A percentile compares a stretch with the other conserved stretches of the same genome.
Evolutionary conservation across 2,329 filamentous ascomycete species (phyloP).

Genomic region (Clarireedia monteithiana): DNA sequence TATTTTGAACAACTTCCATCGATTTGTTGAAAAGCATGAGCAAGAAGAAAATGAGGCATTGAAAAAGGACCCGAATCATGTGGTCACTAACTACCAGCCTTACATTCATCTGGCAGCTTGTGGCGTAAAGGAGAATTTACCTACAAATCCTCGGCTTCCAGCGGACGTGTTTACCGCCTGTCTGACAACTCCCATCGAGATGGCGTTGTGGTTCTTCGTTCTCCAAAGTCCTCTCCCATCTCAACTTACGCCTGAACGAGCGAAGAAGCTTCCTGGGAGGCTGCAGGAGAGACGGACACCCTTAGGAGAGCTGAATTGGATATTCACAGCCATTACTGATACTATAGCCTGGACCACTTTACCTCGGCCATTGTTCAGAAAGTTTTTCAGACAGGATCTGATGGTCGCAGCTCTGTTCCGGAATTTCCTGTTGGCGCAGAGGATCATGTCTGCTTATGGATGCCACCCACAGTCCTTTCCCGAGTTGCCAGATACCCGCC

Average conservation of each 20-base stretch:
- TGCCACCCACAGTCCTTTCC: conserved; percentile 92
- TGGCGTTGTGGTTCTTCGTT: conserved; percentile 94
- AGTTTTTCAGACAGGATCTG: conserved; percentile 92
- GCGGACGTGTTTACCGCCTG: conserved; percentile 95
- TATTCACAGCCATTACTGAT: conserved; percentile 97
- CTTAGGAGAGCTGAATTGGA: conserved; percentile 96
- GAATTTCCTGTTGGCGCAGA: conserved; percentile 89
- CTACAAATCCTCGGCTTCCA: conserved; percentile 86
- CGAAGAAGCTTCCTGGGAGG: conserved; percentile 81
- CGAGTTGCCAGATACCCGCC: conserved; percentile 85
- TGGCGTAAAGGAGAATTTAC: conserved; percentile 81
- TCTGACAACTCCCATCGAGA: conserved; percentile 93
- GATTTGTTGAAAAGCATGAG: conserved; percentile 91
- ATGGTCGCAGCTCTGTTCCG: conserved; percentile 98
- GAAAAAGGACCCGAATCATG: conserved; percentile 72
- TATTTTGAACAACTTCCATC: conserved; percentile 89
- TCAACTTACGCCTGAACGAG: conserved; percentile 68
- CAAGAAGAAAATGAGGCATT: conserved; percentile 74
- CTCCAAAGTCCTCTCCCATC: conserved; percentile 66
- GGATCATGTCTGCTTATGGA: conserved; percentile 93
- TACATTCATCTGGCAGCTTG: conserved; percentile 91
- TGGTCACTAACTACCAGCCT: conserved; percentile 61
- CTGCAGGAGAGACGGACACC: conserved; percentile 90
- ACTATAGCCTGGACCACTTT: conserved; percentile 98
- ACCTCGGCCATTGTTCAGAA: conserved; percentile 84